Evolutionary conservation across 2,329 filamentous ascomycete species (phyloP).

Genomic region (Colletotrichum somersetense): DNA sequence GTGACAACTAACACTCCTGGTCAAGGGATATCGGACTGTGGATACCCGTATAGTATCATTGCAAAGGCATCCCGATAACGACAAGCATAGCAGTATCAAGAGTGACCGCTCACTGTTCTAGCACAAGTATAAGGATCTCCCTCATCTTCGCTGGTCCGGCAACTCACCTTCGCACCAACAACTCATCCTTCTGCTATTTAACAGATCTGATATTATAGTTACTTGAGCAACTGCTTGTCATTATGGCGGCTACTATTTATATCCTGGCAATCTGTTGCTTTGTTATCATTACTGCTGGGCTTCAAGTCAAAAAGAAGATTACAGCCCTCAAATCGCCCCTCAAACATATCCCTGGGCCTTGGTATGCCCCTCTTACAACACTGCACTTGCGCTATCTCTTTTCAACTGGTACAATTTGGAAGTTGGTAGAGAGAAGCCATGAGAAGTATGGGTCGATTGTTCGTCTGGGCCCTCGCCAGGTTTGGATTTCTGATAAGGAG

Average conservation of each 20-base stretch:
- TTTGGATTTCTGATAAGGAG: conserved; percentile 45
- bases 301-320: conserved; percentile 31
- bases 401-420: conserved; percentile 44
- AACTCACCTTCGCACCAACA: conserved; percentile 3
- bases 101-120: background rate
- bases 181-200: background rate
- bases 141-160: background rate
- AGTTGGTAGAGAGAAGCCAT: conserved; percentile 42
- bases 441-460: conserved; percentile 43
- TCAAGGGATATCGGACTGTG: background rate
- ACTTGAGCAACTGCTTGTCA: background rate
- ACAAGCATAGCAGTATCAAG: background rate
- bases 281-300: conserved; percentile 6
- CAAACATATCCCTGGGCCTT: conserved; percentile 39
- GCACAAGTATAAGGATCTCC: background rate
- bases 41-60: background rate
- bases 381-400: conserved; percentile 44
- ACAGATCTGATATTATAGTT: background rate
- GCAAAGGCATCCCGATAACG: background rate
- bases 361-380: conserved; percentile 44
- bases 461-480: conserved; percentile 43
- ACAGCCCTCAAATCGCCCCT: conserved; percentile 35
- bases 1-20: background rate
- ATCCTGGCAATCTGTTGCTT: conserved; percentile 18
- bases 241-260: conserved; percentile 30